Evolutionary conservation across 2,329 filamentous ascomycete species (phyloP), one percentile per base, ranked within the genome.

Genomic region (Penicillium occitanis): DNA sequence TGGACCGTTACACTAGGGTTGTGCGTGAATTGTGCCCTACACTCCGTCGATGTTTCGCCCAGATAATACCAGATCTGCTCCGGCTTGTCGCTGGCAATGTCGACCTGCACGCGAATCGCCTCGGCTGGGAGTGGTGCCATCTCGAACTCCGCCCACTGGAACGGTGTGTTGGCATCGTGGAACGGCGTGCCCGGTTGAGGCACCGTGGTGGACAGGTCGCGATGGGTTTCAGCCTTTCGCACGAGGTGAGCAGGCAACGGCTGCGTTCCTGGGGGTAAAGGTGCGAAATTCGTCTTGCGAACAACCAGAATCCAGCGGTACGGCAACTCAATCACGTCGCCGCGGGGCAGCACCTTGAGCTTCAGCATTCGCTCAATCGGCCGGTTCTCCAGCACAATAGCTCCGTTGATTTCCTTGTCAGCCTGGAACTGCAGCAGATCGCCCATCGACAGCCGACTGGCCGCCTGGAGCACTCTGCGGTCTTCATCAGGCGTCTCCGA

Each of bases 1-100:
- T 83, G 79, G 69, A 79, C 71, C 67, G 72, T 70, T 66, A 82
- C 83, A 66, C 78, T 80, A 51, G 85, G 87, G 78, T 96, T 88
- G 72, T 95, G 91, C 4, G 93, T 96, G 79, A 95, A 99, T 76
- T 96, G 92, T 30, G 93, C 90, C 77, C 90, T 93, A 63, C 92
- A 91, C 74, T 98, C 94, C 6, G 94, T 97, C 25, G 94, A 98
- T 22, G 86, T 87, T 75, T 88, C 88, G 37, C 92, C 92, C 67
- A 99, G 84, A 76, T 97, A 98, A 79, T 92, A 87, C 92, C 93
- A 98, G 19, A 97, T 77, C 74, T 91, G 89, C 68, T 94, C 86
- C 17, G 88, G 84, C 75, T 90, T 91, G 40, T 53, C 33, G 68
- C 79, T 37, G 6, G 42, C 79, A 8, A 97, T 77, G 73, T 96